Evolutionary conservation across 2,329 filamentous ascomycete species (phyloP).

Genomic region (Botrytis deweyae): DNA sequence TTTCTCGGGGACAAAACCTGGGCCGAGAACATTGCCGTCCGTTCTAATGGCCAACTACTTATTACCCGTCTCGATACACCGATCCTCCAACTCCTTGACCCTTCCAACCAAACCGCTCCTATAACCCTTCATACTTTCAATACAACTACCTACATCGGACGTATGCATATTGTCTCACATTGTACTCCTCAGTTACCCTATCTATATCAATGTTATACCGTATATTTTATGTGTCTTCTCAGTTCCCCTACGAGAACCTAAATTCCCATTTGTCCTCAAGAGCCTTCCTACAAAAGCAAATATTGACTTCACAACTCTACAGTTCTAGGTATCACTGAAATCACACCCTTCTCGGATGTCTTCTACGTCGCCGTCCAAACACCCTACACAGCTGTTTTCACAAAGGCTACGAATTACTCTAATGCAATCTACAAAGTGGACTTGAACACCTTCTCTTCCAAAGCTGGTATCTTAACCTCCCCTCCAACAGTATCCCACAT

Average conservation of each 20-base stretch:
- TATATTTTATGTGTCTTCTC: neutral
- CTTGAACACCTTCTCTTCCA: conserved; percentile 26
- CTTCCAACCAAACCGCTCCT: conserved; percentile 24
- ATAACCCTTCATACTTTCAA: conserved; percentile 35
- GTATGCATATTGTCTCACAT: neutral
- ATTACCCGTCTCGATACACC: conserved; percentile 38
- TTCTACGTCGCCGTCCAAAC: conserved; percentile 35
- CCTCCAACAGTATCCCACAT: conserved; percentile 18
- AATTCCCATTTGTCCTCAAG: neutral
- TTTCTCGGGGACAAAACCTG: conserved; percentile 20
- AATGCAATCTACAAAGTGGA: conserved; percentile 32
- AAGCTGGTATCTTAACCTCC: neutral
- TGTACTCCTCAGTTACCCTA: neutral
- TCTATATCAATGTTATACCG: neutral
- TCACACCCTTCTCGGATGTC: conserved; percentile 28
- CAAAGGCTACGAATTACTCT: conserved; percentile 27
- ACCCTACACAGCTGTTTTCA: conserved; percentile 35
- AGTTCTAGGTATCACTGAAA: conserved; percentile 35
- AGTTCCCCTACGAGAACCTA: neutral
- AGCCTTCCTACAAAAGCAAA: neutral
- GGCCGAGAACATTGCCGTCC: conserved; percentile 42
- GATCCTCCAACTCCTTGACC: conserved; percentile 41
- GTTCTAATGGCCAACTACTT: conserved; percentile 41
- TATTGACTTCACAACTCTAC: neutral
- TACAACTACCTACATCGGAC: conserved; percentile 29